phyloP scores from a whole-genome alignment of 2,329 filamentous ascomycete species.

The Cryphonectria naterciae region DNA sequence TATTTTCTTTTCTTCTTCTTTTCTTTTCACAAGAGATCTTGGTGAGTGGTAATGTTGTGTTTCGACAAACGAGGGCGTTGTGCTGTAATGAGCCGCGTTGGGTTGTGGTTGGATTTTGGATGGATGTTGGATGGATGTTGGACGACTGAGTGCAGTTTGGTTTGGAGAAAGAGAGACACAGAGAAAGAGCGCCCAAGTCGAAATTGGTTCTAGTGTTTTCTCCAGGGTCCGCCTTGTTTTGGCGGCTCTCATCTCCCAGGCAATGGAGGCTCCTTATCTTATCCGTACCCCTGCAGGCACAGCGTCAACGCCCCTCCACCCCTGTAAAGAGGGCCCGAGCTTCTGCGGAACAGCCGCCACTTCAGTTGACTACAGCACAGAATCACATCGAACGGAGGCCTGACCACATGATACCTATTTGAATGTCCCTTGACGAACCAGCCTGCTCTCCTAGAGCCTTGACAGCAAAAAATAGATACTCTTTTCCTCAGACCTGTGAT shows the following conservation, averaged over 20 bases:
- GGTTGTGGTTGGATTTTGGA: not conserved
- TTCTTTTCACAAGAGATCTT: not conserved
- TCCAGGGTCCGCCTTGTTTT: not conserved
- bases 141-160: not conserved
- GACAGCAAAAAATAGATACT: not conserved
- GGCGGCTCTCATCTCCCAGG: slow-evolving; percentile 4
- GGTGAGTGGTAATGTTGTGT: not conserved
- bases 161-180: not conserved
- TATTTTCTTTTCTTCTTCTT: not conserved
- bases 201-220: slow-evolving; percentile 5
- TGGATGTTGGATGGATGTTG: not conserved
- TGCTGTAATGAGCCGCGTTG: not conserved
- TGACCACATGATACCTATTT: slow-evolving; percentile 6
- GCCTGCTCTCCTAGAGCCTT: not conserved
- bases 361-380: slow-evolving; percentile 2
- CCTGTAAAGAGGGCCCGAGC: slow-evolving; percentile 6
- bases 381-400: slow-evolving; percentile 18
- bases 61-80: not conserved
- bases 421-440: not conserved
- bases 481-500: not conserved
- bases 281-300: slow-evolving; percentile 2
- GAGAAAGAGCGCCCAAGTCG: not conserved
- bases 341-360: slow-evolving; percentile 19
- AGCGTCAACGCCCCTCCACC: slow-evolving; percentile 12
- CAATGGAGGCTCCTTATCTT: not conserved